Evolutionary conservation across 768 basidiomycete species (phyloP).

Genomic region (Macrolepiota fuliginosa): DNA sequence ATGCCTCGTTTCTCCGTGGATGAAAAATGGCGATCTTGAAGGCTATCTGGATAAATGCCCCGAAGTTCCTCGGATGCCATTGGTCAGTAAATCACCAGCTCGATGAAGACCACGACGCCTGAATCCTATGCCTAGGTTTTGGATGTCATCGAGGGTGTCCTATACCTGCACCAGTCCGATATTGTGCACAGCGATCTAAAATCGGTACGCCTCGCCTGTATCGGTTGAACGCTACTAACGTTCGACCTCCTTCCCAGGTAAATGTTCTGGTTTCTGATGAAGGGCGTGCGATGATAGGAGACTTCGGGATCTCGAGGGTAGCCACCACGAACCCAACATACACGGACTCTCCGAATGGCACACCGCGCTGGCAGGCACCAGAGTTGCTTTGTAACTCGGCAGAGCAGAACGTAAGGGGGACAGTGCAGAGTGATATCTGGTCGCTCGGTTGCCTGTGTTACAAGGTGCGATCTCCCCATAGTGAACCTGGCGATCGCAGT

Average conservation of each 20-base stretch:
- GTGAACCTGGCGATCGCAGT: background rate
- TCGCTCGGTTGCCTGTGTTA: background rate
- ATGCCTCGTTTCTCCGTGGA: background rate
- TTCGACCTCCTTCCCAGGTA: background rate
- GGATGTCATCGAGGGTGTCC: background rate
- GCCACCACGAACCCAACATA: background rate
- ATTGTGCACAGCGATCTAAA: background rate
- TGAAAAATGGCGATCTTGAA: background rate
- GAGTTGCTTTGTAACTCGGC: background rate
- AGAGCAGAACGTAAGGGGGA: background rate
- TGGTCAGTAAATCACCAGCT: background rate
- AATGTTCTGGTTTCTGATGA: background rate
- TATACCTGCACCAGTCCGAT: background rate
- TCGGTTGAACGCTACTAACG: background rate
- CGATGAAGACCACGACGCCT: background rate
- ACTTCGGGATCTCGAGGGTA: background rate
- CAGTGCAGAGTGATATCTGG: background rate
- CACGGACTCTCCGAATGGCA: background rate
- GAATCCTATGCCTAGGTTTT: background rate
- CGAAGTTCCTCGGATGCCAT: background rate
- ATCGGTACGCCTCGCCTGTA: background rate
- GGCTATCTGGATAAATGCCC: background rate
- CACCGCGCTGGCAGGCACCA: background rate
- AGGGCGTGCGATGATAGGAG: background rate
- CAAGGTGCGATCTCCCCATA: background rate